Evolutionary conservation across 139 green algal species (phyloP), one percentile per base, ranked within the genome.

Genomic region (Volvox reticuliferus): DNA sequence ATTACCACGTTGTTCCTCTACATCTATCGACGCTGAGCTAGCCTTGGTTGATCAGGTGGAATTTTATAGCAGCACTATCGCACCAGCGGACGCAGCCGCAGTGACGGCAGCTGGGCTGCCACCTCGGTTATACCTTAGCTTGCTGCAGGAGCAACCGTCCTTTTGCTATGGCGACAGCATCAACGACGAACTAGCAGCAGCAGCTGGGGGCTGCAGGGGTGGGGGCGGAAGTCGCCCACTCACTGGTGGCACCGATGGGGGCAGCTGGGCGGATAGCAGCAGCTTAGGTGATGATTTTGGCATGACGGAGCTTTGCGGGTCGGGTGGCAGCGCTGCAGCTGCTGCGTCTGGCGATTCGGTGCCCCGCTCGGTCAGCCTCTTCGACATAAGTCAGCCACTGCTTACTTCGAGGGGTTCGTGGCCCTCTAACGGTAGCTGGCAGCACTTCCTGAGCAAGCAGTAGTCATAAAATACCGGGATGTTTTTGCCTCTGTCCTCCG

Each of bases 361-460:
- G 65, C 24, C 33, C 5, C 67, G 67, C 12, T 28, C 67, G 0
- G 44, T 82, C 21, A 89, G 85, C 68, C 44, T 89, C 32, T 89
- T 89, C 9, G 85, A 89, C 22, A 20, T 61, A 0, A 73, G 85
- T 68, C 37, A 82, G 44, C 85, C 85, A 30, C 69, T 89, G 69
- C 12, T 73, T 0, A 89, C 85, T 9, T 5, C 68, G 37, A 75
- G 85, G 1, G 69, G 44, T 1, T 22, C 37, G 9, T 37, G 69
- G 28, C 85, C 85, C 17, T 20, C 50, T 22, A 71, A 69, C 6
- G 24, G 68, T 26, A 82, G 37, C 68, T 89, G 85, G 85, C 69
- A 82, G 69, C 69, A 67, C 69, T 89, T 89, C 85, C n/a, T 89
- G 17, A 67, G 17, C 20, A 73, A 32, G 79, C 50, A 28, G n/a